Percentiles rank a stretch among this genome's conserved stretches.
phyloP scores from a whole-genome alignment of 345 rosid species.

The Gossypium raimondii region DNA sequence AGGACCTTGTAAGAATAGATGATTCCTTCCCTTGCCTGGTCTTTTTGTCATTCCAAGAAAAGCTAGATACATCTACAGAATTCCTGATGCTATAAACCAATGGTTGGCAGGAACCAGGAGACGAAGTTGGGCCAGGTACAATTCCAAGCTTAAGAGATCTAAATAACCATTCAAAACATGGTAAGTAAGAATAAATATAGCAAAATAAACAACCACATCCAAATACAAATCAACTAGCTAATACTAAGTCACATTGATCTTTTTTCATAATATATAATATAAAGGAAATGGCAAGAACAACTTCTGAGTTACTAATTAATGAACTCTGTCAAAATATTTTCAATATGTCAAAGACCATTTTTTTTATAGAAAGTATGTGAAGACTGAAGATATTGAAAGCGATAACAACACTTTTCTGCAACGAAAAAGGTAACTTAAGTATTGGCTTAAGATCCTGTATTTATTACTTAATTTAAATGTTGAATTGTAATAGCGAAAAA shows the following conservation, averaged over 20 bases:
- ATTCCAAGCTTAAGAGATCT: slow-evolving; percentile 86
- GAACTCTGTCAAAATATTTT: background rate
- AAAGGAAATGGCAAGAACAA: background rate
- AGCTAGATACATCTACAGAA: slow-evolving; percentile 53
- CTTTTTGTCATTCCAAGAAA: slow-evolving; percentile 72
- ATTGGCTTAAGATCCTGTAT: background rate
- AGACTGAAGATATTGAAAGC: background rate
- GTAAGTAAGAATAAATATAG: slow-evolving; percentile 12
- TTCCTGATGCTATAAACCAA: slow-evolving; percentile 53
- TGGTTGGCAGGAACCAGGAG: slow-evolving; percentile 50
- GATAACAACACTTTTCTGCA: background rate
- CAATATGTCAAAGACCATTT: background rate
- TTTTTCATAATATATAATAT: background rate
- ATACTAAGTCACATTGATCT: background rate
- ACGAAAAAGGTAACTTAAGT: background rate
- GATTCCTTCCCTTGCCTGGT: slow-evolving; percentile 73
- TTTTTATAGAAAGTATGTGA: too few species aligned
- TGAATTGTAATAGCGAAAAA: background rate
- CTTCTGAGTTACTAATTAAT: background rate
- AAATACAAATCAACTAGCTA: background rate
- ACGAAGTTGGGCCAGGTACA: slow-evolving; percentile 51
- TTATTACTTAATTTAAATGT: background rate
- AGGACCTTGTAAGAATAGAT: slow-evolving; percentile 56
- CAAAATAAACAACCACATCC: background rate
- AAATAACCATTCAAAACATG: slow-evolving; percentile 18